phyloP scores from a whole-genome alignment of 805 yeast species.

The Spathaspora hagerdaliae region DNA sequence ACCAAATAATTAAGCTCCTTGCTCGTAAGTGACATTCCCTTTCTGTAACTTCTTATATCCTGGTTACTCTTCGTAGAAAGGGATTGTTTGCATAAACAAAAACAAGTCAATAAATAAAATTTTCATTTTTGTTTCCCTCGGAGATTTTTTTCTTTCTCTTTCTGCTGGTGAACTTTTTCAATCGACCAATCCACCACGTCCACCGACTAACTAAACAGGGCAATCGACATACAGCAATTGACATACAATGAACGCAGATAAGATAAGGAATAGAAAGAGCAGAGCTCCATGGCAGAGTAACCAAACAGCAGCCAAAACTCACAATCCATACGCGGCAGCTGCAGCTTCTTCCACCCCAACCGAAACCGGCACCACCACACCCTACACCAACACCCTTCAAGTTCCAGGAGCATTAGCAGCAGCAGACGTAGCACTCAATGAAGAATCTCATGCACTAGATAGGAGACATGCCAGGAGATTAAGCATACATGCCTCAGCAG shows the following conservation, averaged over 20 bases:
- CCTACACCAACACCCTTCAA: background rate
- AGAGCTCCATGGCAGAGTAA: conserved; percentile 39
- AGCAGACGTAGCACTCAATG: background rate
- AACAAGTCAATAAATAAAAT: too few species aligned
- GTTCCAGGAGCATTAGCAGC: background rate
- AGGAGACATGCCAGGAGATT: conserved; percentile 25
- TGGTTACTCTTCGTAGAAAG: too few species aligned
- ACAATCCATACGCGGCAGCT: conserved; percentile 11
- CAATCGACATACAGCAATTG: background rate
- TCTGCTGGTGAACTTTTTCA: too few species aligned
- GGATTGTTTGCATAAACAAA: too few species aligned
- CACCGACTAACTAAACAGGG: background rate
- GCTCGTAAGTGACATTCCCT: conserved; percentile 73
- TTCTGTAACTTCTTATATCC: too few species aligned
- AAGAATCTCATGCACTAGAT: background rate
- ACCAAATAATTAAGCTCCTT: conserved; percentile 84
- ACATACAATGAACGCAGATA: conserved; percentile 26
- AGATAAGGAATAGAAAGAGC: conserved; percentile 34
- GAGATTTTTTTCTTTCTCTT: too few species aligned
- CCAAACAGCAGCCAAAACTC: background rate
- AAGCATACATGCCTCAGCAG: conserved; percentile 38
- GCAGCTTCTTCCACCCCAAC: background rate
- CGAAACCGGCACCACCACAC: background rate
- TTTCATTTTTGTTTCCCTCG: too few species aligned
- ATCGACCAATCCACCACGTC: background rate